Evolutionary conservation across 1,284 basidiomycete genomes (phyloP).

Genomic region (Malassezia furfur): DNA sequence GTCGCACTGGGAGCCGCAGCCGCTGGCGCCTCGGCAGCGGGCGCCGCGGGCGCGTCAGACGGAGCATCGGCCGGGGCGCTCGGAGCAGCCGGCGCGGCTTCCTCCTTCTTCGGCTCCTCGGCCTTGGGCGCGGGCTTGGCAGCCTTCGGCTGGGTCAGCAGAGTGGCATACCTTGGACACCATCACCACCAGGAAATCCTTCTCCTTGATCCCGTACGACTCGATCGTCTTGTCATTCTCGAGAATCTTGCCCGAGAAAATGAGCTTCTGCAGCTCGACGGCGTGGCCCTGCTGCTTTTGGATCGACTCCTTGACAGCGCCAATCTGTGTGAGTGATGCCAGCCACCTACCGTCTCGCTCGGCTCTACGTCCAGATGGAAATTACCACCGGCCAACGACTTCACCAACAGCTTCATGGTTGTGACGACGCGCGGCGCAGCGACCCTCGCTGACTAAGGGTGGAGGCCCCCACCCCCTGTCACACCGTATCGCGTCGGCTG

Average conservation of each 20-base stretch:
- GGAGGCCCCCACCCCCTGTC: no score
- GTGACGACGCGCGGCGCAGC: neutral
- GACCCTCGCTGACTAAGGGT: neutral
- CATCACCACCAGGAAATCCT: conserved; percentile 98
- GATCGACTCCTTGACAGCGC: conserved; percentile 76
- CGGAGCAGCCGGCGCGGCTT: neutral
- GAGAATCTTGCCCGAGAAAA: conserved; percentile 91
- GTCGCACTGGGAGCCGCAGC: neutral
- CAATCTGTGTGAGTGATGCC: conserved; percentile 50
- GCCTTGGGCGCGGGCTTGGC: conserved; percentile 14
- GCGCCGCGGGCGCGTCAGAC: no score
- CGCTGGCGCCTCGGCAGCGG: neutral
- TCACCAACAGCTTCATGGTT: conserved; percentile 44
- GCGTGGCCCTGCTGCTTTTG: conserved; percentile 65
- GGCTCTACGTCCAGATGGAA: conserved; percentile 44
- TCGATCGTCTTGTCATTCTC: conserved; percentile 78
- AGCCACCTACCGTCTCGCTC: conserved; percentile 21
- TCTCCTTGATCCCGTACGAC: conserved; percentile 88
- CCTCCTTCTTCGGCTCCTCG: conserved; percentile 4
- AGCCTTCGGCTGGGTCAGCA: conserved; percentile 25
- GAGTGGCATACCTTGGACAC: conserved; percentile 70
- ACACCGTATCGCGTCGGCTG: no score
- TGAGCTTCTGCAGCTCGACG: conserved; percentile 74
- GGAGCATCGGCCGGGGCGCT: neutral
- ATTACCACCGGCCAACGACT: conserved; percentile 43